These are phyloP conservation scores for Torulaspora pretoriensis DNA, from an alignment of 1,139 yeast genomes.

Conservation along the genomic window DNA sequence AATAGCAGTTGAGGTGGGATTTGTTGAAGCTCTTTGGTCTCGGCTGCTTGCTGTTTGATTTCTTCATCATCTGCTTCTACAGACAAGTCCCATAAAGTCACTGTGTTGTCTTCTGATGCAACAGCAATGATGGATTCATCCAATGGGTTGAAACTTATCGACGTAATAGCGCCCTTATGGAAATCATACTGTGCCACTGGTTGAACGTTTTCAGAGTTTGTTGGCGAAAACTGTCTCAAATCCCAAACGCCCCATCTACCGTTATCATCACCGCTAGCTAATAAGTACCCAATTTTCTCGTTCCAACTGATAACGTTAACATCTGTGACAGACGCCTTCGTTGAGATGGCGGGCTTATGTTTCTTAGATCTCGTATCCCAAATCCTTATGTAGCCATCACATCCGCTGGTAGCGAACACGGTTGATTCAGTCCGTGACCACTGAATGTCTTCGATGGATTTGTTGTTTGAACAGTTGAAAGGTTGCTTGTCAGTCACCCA, in stretches of 20 bases:
- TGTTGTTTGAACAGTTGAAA: slow-evolving; percentile 58
- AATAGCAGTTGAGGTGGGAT: slow-evolving; percentile 94
- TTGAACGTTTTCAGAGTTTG: slow-evolving; percentile 47
- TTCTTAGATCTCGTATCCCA: slow-evolving; percentile 97
- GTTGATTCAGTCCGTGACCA: slow-evolving; percentile 93
- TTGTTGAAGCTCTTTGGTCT: slow-evolving; percentile 73
- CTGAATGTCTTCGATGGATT: slow-evolving; percentile 89
- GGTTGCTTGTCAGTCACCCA: slow-evolving; percentile 90
- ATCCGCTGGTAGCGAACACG: slow-evolving; percentile 89
- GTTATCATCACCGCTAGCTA: slow-evolving; percentile 96
- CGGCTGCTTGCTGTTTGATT: slow-evolving; percentile 65
- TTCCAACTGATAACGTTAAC: slow-evolving; percentile 97
- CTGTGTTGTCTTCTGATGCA: slow-evolving; percentile 94
- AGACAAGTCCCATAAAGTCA: slow-evolving; percentile 94
- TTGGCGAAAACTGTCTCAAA: slow-evolving; percentile 72
- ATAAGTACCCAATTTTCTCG: slow-evolving; percentile 72
- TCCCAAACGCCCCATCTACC: slow-evolving; percentile 99
- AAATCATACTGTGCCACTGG: slow-evolving; percentile 93
- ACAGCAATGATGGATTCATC: slow-evolving; percentile 96
- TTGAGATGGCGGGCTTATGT: slow-evolving; percentile 85
- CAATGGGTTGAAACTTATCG: slow-evolving; percentile 89
- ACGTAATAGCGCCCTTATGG: slow-evolving; percentile 90
- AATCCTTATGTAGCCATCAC: slow-evolving; percentile 86
- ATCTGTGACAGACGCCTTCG: slow-evolving; percentile 77
- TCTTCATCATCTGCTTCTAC: slow-evolving; percentile 97